A percentile compares a stretch with the other conserved stretches of the same genome.
These are phyloP conservation scores for Gentiana dahurica DNA, from an alignment of 257 asterid genomes.

Conservation along the genomic window DNA sequence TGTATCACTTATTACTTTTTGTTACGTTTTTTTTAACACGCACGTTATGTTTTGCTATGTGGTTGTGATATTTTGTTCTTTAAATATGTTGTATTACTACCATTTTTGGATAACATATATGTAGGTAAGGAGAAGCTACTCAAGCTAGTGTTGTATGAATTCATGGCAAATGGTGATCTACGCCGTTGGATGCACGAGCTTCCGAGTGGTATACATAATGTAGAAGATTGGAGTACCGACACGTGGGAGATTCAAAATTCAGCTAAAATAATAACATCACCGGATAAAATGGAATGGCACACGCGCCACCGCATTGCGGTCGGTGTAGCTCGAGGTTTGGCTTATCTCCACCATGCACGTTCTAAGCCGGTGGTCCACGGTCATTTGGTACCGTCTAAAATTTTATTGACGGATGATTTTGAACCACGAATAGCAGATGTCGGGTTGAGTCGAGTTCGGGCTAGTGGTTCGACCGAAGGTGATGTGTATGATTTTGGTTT, in stretches of 20 bases:
- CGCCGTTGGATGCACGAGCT: conserved; percentile 92
- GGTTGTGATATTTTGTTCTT: too few species aligned
- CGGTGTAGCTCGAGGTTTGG: conserved; percentile 93
- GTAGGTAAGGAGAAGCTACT: conserved; percentile 80
- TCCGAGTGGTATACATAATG: conserved; percentile 57
- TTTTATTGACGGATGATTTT: conserved; percentile 61
- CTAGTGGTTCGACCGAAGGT: conserved; percentile 31
- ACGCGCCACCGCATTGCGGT: conserved; percentile 96
- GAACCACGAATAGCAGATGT: conserved; percentile 75
- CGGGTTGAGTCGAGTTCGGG: conserved; percentile 31
- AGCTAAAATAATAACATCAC: conserved; percentile 18
- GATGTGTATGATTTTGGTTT: conserved; percentile 79
- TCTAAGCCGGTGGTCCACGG: conserved; percentile 87
- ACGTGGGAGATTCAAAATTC: conserved; percentile 69
- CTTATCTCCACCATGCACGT: conserved; percentile 83
- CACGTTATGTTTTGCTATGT: too few species aligned
- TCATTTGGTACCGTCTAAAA: conserved; percentile 47
- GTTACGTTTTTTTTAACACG: too few species aligned
- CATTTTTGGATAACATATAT: too few species aligned
- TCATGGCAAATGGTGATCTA: conserved; percentile 91
- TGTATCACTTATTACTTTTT: too few species aligned
- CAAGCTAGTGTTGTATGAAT: conserved; percentile 65
- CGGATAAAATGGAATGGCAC: conserved; percentile 73
- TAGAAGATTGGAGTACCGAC: conserved; percentile 92
- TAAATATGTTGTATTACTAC: too few species aligned